phyloP scores from a whole-genome alignment of 2,329 filamentous ascomycete species.

The Coniochaeta sp. region DNA sequence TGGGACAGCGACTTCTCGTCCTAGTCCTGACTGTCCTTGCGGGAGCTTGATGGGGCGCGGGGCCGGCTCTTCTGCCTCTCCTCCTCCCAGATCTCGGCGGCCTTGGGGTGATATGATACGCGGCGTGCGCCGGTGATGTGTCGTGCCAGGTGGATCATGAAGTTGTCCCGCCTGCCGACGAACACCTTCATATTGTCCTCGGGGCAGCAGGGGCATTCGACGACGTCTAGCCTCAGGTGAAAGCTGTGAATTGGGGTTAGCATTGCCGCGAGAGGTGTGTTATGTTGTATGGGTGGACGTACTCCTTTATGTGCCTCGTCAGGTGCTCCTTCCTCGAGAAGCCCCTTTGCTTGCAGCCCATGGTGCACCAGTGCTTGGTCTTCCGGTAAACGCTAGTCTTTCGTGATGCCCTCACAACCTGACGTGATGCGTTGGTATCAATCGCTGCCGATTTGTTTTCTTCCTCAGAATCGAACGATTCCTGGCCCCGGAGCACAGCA shows the following conservation, averaged over 20 bases:
- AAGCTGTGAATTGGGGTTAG: neutral
- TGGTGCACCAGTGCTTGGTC: conserved; percentile 32
- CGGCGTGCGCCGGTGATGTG: neutral
- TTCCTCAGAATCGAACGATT: too few relatives aligned
- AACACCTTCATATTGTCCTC: conserved; percentile 1
- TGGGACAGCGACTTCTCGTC: too few relatives aligned
- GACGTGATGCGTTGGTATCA: too few relatives aligned
- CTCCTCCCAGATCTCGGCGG: too few relatives aligned
- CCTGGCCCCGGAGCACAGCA: too few relatives aligned
- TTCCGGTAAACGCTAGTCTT: conserved; percentile 12
- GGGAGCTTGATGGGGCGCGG: too few relatives aligned
- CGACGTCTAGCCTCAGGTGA: neutral
- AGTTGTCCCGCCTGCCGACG: neutral
- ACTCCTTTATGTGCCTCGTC: conserved; percentile 48
- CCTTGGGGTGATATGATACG: too few relatives aligned
- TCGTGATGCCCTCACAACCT: neutral
- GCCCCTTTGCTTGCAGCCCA: conserved; percentile 24
- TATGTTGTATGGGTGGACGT: conserved; percentile 17
- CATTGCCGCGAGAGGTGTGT: neutral
- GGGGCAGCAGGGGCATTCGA: neutral
- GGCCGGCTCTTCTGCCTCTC: too few relatives aligned
- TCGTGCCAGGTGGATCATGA: neutral
- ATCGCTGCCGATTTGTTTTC: too few relatives aligned
- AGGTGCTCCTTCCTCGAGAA: conserved; percentile 49
- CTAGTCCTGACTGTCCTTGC: too few relatives aligned